Base-by-base conservation (phyloP, 805 yeast genomes). In the Lipomyces spencermartinsiae region DNA sequence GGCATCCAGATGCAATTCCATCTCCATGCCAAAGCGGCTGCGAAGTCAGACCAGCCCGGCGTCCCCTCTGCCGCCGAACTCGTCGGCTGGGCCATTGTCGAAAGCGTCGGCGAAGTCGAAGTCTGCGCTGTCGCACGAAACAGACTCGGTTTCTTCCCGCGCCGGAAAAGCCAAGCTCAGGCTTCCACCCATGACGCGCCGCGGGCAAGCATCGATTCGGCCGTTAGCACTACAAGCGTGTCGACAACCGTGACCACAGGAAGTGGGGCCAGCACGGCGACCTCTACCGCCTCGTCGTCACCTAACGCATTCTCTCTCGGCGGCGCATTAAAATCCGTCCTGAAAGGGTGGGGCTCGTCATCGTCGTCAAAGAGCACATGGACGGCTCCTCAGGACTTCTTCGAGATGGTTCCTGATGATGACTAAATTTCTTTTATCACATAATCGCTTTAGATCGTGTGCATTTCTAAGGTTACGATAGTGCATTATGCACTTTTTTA, bases 71-170 rank as follows among this genome's bases (percentile, higher is more conserved):
- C 37, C 29, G 61, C 65, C 4, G 35, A 16, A 10, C 54, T 67
- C 31, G 31, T 60, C 16, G 70, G 70, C 59, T 67, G 70, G 70
- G 65, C 59, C 33, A 19, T 46, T 16, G 61, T 67, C 19, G 65
- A 67, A 9, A 66, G 59, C 29, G 65, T 64, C 39, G 68, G 68
- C n/a, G 57, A 61, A 10, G 70, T 67, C 37, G 70, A 67, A 49
- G 57, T 67, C 19, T 64, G 67, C 25, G 68, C 61, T 16, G 67
- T 67, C 10, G 68, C 70, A 35, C 22, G 19, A 29, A 22, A 37
- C 33, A 34, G 39, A 33, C 61, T 67, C 43, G 70, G 70, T 7
- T 67, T 51, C 25, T 67, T 67, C 35, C 70, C 70, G 25, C 55
- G 55, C 22, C 16, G 54, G 12, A n/a, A 49, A 3, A 19, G 46